Conservation (phyloP, 192 early-diverging fungal genomes). For the Podochytrium sp. region DNA sequence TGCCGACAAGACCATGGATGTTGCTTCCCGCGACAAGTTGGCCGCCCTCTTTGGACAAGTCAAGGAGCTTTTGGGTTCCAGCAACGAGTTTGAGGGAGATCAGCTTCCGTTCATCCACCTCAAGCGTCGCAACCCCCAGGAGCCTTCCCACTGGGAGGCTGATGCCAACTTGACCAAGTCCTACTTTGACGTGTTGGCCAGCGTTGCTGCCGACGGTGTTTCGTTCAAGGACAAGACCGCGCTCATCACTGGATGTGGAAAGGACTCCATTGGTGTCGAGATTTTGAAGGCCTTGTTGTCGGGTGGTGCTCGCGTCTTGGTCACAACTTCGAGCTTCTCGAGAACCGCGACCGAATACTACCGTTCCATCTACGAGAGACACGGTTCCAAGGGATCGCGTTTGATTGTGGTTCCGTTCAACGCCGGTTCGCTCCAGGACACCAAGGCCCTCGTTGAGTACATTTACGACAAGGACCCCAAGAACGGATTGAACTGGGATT, state of each 20-base stretch:
- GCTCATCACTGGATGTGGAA: constrained; percentile 88
- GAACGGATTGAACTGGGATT: constrained; percentile 85
- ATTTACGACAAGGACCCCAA: constrained; percentile 80
- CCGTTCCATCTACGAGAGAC: constrained; percentile 82
- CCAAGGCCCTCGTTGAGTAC: constrained; percentile 78
- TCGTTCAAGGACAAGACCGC: constrained; percentile 85
- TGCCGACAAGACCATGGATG: constrained; percentile 27
- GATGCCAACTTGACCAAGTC: constrained; percentile 74
- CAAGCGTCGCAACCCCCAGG: constrained; percentile 52
- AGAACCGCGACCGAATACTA: constrained; percentile 80
- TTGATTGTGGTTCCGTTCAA: constrained; percentile 95
- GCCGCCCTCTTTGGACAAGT: constrained; percentile 47
- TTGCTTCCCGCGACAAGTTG: constrained; percentile 26
- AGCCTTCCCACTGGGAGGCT: constrained; percentile 84
- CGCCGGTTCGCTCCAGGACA: constrained; percentile 86
- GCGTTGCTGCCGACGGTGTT: constrained; percentile 81
- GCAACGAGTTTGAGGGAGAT: constrained; percentile 22
- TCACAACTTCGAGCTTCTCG: constrained; percentile 91
- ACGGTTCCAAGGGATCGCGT: constrained; percentile 84
- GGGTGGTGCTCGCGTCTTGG: constrained; percentile 87
- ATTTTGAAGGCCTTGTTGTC: constrained; percentile 80
- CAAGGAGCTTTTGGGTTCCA: constrained; percentile 30
- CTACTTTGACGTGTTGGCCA: constrained; percentile 81
- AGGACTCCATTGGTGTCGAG: constrained; percentile 86
- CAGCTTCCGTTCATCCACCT: constrained; percentile 55